These are phyloP conservation scores for Poa pratensis DNA, from an alignment of 176 grass and related monocot species.

Conservation along the genomic window DNA sequence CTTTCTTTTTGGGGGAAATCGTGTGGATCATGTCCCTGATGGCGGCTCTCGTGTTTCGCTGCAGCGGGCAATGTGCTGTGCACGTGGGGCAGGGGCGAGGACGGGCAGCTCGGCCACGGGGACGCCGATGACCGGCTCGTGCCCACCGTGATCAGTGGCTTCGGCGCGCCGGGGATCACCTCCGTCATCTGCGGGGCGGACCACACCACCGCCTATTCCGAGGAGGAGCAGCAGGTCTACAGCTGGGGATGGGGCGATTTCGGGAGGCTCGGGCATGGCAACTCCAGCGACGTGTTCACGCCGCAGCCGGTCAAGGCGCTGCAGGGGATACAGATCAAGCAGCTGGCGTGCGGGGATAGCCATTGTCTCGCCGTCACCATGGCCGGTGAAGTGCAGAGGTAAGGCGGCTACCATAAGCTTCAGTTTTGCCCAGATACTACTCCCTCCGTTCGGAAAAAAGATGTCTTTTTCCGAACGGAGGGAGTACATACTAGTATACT, in stretches of 20 bases:
- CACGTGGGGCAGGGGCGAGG: slow-evolving; percentile 97
- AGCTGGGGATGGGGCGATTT: slow-evolving; percentile 99
- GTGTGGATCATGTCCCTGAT: neutral
- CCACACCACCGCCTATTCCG: slow-evolving; percentile 93
- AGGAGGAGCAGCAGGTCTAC: slow-evolving; percentile 77
- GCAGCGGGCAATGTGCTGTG: slow-evolving; percentile 87
- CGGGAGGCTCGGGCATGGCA: slow-evolving; percentile 90
- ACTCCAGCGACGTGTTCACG: slow-evolving; percentile 94
- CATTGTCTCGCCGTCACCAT: slow-evolving; percentile 94
- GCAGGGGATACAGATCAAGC: slow-evolving; percentile 89
- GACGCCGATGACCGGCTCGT: slow-evolving; percentile 89
- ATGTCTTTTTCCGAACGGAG: too few species aligned
- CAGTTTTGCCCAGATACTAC: too few species aligned
- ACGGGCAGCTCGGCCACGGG: slow-evolving; percentile 95
- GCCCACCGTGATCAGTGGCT: slow-evolving; percentile 76
- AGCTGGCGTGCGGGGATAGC: slow-evolving; percentile 97
- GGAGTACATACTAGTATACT: too few species aligned
- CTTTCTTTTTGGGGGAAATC: neutral
- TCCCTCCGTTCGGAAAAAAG: too few species aligned
- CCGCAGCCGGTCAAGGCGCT: slow-evolving; percentile 91
- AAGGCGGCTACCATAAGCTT: neutral
- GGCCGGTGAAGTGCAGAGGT: slow-evolving; percentile 88
- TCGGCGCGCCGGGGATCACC: slow-evolving; percentile 64
- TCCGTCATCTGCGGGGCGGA: slow-evolving; percentile 94
- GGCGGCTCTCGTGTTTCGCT: neutral